Conservation (phyloP, 768 basidiomycete species). For the Agrocybe praecox region DNA sequence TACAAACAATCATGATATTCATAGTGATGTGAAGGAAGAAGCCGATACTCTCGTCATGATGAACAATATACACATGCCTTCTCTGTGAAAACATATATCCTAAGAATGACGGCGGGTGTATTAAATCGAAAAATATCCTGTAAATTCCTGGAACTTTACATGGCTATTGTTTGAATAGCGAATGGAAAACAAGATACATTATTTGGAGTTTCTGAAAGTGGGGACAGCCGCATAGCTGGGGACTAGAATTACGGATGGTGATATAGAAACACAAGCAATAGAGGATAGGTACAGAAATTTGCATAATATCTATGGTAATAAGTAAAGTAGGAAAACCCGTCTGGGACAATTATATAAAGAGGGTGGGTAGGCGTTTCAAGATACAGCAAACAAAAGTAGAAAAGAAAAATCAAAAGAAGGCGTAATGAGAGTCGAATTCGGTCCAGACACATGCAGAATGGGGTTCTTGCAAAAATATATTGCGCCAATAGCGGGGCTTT, state of each 20-base stretch:
- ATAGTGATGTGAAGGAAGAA: conserved; percentile 6
- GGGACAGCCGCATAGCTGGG: not conserved
- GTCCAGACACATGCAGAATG: conserved; percentile 23
- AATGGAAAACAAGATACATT: not conserved
- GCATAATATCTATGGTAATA: conserved; percentile 18
- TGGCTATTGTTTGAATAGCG: conserved; percentile 6
- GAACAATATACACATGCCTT: not conserved
- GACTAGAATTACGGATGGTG: conserved; percentile 17
- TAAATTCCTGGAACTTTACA: conserved; percentile 11
- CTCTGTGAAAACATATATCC: not conserved
- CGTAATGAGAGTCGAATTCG: conserved; percentile 14
- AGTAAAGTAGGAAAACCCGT: conserved; percentile 11
- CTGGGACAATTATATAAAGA: conserved; percentile 17
- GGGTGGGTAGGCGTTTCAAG: conserved; percentile 17
- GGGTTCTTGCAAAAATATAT: conserved; percentile 21
- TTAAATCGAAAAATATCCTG: conserved; percentile 4
- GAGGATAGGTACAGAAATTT: conserved; percentile 10
- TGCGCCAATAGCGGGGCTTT: conserved; percentile 26
- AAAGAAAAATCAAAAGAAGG: conserved; percentile 20
- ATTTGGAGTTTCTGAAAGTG: not conserved
- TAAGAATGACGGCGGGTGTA: conserved; percentile 14
- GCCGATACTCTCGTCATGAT: conserved; percentile 10
- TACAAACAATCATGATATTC: conserved; percentile 1
- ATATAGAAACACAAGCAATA: conserved; percentile 11
- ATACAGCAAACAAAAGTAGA: conserved; percentile 21